Conservation (phyloP, 202 grass and related monocot species). For the Schoenoplectus tabernaemontani region DNA sequence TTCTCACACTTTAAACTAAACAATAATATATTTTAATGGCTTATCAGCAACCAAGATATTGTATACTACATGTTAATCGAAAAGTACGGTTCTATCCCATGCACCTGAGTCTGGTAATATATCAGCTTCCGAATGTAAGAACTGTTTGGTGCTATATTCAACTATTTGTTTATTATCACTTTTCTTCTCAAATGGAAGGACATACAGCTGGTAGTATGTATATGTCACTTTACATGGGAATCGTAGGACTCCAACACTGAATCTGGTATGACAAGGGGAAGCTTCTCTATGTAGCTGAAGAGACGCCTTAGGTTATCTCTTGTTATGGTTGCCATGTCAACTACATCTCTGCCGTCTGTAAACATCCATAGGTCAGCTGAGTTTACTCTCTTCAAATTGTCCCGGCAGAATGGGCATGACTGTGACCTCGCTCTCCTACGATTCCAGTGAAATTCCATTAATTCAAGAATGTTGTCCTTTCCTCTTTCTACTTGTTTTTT, state of each 20-base stretch:
- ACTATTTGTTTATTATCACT: not conserved
- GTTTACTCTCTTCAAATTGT: constrained; percentile 68
- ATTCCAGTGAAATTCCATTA: not conserved
- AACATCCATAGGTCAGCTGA: constrained; percentile 79
- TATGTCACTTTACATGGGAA: constrained; percentile 61
- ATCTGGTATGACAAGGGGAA: constrained; percentile 59
- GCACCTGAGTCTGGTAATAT: not conserved
- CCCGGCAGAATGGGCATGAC: constrained; percentile 85
- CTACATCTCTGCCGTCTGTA: constrained; percentile 50
- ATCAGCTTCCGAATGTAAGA: not conserved
- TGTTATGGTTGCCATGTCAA: constrained; percentile 43
- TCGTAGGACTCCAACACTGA: constrained; percentile 53
- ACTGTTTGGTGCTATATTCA: not conserved
- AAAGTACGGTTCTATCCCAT: not conserved
- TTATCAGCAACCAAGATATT: not conserved
- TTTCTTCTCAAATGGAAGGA: not conserved
- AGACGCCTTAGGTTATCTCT: constrained; percentile 71
- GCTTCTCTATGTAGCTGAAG: constrained; percentile 72
- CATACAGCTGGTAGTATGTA: not conserved
- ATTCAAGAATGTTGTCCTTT: not conserved
- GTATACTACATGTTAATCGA: not conserved
- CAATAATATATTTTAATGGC: not conserved
- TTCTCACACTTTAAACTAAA: not conserved
- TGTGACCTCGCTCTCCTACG: constrained; percentile 74
- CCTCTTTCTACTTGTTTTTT: not conserved